Evolutionary conservation across 495 filamentous ascomycete genomes (phyloP).

Genomic region (Penicillium bovifimosum): DNA sequence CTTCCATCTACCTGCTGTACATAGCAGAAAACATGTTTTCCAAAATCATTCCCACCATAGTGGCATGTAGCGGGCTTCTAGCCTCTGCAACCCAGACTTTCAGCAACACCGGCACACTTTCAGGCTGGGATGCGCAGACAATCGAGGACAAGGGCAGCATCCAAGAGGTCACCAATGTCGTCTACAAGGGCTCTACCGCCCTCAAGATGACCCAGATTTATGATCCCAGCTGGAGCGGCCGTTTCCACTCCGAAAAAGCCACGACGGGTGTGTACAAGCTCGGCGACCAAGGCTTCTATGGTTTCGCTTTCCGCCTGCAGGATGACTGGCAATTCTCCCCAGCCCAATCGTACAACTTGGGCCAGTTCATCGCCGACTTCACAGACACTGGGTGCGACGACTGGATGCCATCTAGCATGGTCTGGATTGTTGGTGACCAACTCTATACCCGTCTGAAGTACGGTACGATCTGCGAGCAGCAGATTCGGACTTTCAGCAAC

Average conservation of each 20-base stretch:
- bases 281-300: constrained; percentile 49
- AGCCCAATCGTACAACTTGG: constrained; percentile 47
- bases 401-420: constrained; percentile 51
- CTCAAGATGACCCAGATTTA: constrained; percentile 51
- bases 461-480: constrained; percentile 39
- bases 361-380: constrained; percentile 54
- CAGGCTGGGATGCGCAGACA: constrained; percentile 43
- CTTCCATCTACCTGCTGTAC: too few species aligned
- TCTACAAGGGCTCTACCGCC: constrained; percentile 40
- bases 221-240: constrained; percentile 40
- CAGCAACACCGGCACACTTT: constrained; percentile 44
- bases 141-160: constrained; percentile 43
- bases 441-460: constrained; percentile 44
- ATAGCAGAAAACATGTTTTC: too few species aligned
- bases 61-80: background rate
- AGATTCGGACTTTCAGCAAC: constrained; percentile 25
- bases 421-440: constrained; percentile 45
- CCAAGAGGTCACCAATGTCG: constrained; percentile 41
- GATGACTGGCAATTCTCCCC: constrained; percentile 45
- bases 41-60: too few species aligned
- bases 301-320: constrained; percentile 49
- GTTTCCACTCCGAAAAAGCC: constrained; percentile 51
- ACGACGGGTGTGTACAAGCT: constrained; percentile 43
- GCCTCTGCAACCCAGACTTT: constrained; percentile 35
- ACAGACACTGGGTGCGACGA: constrained; percentile 43